Conservation (phyloP, 495 filamentous ascomycete species). For the Parathielavia hyrcaniae region DNA sequence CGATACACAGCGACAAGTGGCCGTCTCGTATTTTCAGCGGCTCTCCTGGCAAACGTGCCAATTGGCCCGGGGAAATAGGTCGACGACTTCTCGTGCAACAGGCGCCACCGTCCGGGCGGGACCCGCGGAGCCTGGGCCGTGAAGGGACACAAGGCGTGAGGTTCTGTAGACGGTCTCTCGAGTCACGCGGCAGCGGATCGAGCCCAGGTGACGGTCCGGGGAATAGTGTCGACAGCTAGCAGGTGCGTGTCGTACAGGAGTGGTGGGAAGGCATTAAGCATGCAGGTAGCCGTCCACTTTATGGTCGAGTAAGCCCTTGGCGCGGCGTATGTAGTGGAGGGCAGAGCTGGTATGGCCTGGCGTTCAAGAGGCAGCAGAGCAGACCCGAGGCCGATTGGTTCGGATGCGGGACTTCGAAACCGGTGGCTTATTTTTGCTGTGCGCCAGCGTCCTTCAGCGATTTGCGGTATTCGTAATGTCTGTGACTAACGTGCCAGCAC, state of each 20-base stretch:
- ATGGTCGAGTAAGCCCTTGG: conserved; percentile 31
- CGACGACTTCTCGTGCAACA: conserved; percentile 42
- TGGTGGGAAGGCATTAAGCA: conserved; percentile 29
- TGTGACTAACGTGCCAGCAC: conserved; percentile 3
- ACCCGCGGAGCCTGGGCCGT: conserved; percentile 34
- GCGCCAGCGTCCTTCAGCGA: conserved; percentile 2
- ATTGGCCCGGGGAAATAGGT: conserved; percentile 42
- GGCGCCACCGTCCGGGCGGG: conserved; percentile 33
- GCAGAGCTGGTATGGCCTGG: not conserved
- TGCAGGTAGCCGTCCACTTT: conserved; percentile 33
- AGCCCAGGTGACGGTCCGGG: conserved; percentile 30
- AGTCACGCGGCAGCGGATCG: conserved; percentile 46
- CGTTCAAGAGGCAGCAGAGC: not conserved
- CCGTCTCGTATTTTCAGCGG: conserved; percentile 34
- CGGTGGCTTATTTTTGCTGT: conserved; percentile 4
- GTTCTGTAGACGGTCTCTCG: conserved; percentile 26
- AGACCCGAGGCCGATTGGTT: conserved; percentile 14
- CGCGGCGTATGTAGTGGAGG: conserved; percentile 20
- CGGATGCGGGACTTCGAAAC: conserved; percentile 20
- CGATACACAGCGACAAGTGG: conserved; percentile 32
- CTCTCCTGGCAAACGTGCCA: conserved; percentile 26
- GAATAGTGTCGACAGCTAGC: conserved; percentile 20
- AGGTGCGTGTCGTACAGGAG: conserved; percentile 23
- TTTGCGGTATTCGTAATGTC: not conserved
- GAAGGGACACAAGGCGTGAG: conserved; percentile 15